Conservation (phyloP, 2,329 filamentous ascomycete genomes). For the Cytospora leucostoma region DNA sequence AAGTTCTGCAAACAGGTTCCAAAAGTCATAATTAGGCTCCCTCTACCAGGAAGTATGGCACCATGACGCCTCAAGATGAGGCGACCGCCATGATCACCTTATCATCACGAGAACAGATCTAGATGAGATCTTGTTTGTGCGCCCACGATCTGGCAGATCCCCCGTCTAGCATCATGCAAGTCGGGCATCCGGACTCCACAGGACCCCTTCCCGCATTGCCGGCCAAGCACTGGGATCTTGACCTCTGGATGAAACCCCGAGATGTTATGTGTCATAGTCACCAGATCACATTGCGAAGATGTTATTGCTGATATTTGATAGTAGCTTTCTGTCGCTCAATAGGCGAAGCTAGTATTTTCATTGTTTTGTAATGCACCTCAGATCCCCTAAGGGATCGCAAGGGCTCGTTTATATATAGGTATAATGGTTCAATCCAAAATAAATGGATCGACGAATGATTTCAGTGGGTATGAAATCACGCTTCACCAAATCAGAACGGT, state of each 20-base stretch:
- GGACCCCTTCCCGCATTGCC: neutral
- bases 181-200: neutral
- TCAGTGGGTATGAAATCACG: neutral
- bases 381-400: conserved; percentile 24
- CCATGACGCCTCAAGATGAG: too few relatives aligned
- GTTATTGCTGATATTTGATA: neutral
- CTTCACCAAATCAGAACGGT: conserved; percentile 19
- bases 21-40: too few relatives aligned
- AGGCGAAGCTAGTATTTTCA: conserved; percentile 20
- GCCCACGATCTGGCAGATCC: too few relatives aligned
- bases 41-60: too few relatives aligned
- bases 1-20: too few relatives aligned
- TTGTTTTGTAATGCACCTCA: conserved; percentile 15
- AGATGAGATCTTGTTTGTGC: neutral
- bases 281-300: neutral
- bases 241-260: neutral
- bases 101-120: neutral
- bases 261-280: neutral
- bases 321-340: conserved; percentile 12
- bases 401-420: neutral
- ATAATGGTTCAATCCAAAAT: neutral
- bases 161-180: neutral
- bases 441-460: neutral
- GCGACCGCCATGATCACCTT: too few relatives aligned
- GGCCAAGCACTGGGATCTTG: neutral